Percentiles rank a stretch among this genome's conserved stretches.
Conservation (phyloP, 371 early-diverging fungal genomes). For the Zychaea mexicana region DNA sequence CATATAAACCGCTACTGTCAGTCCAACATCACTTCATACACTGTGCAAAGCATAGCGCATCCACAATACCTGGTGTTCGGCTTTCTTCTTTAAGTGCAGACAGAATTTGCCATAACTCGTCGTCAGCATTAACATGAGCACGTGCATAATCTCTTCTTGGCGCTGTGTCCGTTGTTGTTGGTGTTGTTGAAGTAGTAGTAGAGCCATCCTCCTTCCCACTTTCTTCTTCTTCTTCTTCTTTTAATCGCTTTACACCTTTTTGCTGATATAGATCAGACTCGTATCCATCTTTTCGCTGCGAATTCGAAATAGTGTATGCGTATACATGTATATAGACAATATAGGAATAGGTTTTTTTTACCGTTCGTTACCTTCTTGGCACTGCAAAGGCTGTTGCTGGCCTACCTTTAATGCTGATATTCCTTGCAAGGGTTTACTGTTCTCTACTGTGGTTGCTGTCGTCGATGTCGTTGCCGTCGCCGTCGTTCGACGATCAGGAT, state of each 20-base stretch:
- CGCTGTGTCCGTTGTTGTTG: background rate
- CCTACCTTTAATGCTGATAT: constrained; percentile 3
- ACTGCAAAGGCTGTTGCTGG: background rate
- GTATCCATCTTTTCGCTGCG: constrained; percentile 11
- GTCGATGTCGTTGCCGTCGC: background rate
- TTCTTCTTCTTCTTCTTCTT: background rate
- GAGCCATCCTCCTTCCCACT: no score
- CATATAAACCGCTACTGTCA: no score
- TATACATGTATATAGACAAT: background rate
- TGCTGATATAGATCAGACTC: constrained; percentile 9
- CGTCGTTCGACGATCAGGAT: background rate
- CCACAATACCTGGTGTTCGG: constrained; percentile 41
- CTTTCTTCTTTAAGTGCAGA: constrained; percentile 28
- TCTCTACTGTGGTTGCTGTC: background rate
- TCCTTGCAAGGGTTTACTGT: background rate
- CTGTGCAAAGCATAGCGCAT: no score
- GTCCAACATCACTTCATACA: no score
- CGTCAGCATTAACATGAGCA: constrained; percentile 24
- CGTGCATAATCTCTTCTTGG: constrained; percentile 14
- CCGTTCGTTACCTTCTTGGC: background rate
- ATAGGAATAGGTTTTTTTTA: background rate
- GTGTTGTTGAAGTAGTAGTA: background rate
- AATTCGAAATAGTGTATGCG: background rate
- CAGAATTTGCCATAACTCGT: constrained; percentile 31
- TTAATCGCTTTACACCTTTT: background rate